Evolutionary conservation across 129 eudicot species (phyloP).

Genomic region (Lactuca sativa): DNA sequence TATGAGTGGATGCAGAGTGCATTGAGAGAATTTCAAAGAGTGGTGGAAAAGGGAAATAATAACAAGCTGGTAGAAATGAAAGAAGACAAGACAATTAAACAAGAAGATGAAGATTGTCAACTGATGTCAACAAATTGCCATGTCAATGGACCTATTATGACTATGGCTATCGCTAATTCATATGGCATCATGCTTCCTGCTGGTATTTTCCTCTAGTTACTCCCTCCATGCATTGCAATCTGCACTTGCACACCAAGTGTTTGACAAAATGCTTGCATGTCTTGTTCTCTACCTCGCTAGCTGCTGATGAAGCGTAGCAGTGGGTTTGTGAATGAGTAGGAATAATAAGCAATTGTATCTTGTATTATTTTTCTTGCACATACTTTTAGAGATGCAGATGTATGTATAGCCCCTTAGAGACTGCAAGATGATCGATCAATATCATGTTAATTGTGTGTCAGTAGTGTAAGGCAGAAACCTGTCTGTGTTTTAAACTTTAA

Average conservation of each 20-base stretch:
- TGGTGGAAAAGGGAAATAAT: slow-evolving; percentile 25
- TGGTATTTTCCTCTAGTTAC: slow-evolving; percentile 36
- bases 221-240: neutral
- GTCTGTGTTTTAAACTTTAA: slow-evolving; percentile 14
- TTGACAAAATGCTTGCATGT: neutral
- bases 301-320: neutral
- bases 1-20: slow-evolving; percentile 71
- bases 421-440: slow-evolving; percentile 11
- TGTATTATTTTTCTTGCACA: slow-evolving; percentile 21
- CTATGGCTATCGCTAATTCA: slow-evolving; percentile 14
- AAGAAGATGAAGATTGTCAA: slow-evolving; percentile 38
- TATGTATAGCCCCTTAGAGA: slow-evolving; percentile 32
- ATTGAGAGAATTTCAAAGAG: slow-evolving; percentile 35
- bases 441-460: slow-evolving; percentile 5
- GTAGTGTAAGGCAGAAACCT: slow-evolving; percentile 18
- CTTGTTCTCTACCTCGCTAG: too few relatives aligned
- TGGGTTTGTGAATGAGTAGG: slow-evolving; percentile 10
- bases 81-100: slow-evolving; percentile 21
- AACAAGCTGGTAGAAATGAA: slow-evolving; percentile 23
- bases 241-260: neutral
- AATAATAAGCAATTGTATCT: slow-evolving; percentile 11
- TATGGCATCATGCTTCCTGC: slow-evolving; percentile 45
- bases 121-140: slow-evolving; percentile 43
- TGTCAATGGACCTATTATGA: slow-evolving; percentile 39
- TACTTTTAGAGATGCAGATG: slow-evolving; percentile 26